phyloP scores from a whole-genome alignment of 352 stramenopile species.

The Plasmopara viticola region DNA sequence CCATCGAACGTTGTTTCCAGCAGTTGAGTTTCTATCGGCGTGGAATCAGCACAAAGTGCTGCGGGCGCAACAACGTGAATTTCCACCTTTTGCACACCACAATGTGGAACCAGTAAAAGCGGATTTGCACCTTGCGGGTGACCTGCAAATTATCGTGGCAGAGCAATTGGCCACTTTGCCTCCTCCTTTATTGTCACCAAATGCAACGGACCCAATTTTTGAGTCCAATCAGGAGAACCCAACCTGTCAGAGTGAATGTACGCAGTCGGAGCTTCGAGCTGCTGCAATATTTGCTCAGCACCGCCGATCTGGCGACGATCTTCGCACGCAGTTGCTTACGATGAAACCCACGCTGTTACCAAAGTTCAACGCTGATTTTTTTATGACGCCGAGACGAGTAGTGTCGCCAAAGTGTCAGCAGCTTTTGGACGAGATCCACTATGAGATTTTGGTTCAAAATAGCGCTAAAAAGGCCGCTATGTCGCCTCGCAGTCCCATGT shows the following conservation, averaged over 20 bases:
- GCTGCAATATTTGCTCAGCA: slow-evolving; percentile 14
- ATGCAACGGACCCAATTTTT: slow-evolving; percentile 6
- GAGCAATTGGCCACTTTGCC: slow-evolving; percentile 22
- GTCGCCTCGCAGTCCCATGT: slow-evolving; percentile 7
- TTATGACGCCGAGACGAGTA: slow-evolving; percentile 15
- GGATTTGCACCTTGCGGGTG: slow-evolving; percentile 54
- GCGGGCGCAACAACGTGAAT: slow-evolving; percentile 59
- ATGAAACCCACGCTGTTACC: slow-evolving; percentile 20
- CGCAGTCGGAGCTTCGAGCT: slow-evolving; percentile 14
- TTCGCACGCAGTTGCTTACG: slow-evolving; percentile 33
- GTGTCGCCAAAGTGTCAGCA: slow-evolving; percentile 37
- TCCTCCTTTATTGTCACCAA: slow-evolving; percentile 1
- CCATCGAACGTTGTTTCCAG: slow-evolving; percentile 32
- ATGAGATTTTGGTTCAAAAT: slow-evolving; percentile 29
- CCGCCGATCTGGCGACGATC: slow-evolving; percentile 20
- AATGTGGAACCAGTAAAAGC: slow-evolving; percentile 51
- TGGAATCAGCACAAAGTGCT: slow-evolving; percentile 70
- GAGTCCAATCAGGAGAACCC: background rate
- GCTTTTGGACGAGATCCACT: slow-evolving; percentile 38
- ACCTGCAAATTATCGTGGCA: slow-evolving; percentile 38
- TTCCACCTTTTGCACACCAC: slow-evolving; percentile 31
- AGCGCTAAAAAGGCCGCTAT: slow-evolving; percentile 13
- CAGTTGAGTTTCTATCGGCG: slow-evolving; percentile 53
- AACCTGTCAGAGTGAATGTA: slow-evolving; percentile 1
- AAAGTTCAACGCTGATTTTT: slow-evolving; percentile 1